Percentiles rank a stretch among this genome's conserved stretches.
Conservation (phyloP, 2,329 filamentous ascomycete species). For the Pseudodiploospora longispora region DNA sequence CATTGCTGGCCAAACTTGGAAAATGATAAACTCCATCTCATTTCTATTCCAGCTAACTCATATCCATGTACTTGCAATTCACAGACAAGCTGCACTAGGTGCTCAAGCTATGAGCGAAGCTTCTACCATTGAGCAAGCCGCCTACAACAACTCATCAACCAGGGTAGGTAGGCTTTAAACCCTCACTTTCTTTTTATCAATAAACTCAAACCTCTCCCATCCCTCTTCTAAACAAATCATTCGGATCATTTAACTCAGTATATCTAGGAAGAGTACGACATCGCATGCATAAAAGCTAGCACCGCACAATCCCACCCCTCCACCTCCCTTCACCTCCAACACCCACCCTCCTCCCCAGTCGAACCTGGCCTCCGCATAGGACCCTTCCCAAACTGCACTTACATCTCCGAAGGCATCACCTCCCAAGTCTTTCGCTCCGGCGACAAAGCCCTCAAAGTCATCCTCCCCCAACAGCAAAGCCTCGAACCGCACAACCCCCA, state of each 20-base stretch:
- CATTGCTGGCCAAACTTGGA: not conserved
- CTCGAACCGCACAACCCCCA: constrained; percentile 74
- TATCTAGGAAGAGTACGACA: constrained; percentile 50
- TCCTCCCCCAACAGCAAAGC: constrained; percentile 57
- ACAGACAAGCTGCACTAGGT: constrained; percentile 22
- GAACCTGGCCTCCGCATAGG: constrained; percentile 41
- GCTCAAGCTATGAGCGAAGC: constrained; percentile 36
- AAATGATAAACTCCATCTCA: not conserved
- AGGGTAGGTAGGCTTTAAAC: constrained; percentile 37
- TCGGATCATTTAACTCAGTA: not conserved
- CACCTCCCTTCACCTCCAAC: not conserved
- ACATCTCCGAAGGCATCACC: constrained; percentile 62
- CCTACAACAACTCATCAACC: constrained; percentile 50
- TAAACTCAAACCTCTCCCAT: not conserved
- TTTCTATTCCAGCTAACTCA: constrained; percentile 1
- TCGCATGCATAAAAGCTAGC: constrained; percentile 26
- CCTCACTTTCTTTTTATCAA: not conserved
- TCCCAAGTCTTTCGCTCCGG: constrained; percentile 72
- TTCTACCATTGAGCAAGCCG: constrained; percentile 56
- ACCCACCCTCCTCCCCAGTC: not conserved
- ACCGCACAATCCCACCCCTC: constrained; percentile 8
- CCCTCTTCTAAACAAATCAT: too few species aligned
- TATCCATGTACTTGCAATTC: not conserved
- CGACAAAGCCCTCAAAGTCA: constrained; percentile 71
- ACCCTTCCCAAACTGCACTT: constrained; percentile 42